Evolutionary conservation across 2,329 filamentous ascomycete species (phyloP), one percentile per base, ranked within the genome.

Genomic region (Mollisia scopiformis): DNA sequence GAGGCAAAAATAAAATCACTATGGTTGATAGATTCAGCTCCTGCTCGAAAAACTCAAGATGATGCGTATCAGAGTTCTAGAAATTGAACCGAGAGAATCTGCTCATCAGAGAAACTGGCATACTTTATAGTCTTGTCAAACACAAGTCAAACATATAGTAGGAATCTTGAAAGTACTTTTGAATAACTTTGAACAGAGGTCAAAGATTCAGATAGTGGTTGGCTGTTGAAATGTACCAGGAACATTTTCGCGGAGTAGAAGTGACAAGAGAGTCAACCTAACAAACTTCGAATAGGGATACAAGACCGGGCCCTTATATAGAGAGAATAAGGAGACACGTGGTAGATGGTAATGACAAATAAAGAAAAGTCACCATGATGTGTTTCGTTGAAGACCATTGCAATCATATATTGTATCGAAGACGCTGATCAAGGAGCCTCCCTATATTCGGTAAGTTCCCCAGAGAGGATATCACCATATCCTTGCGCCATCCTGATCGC

Each of bases 401-500:
- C 6, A 6, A 51, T 31, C 49, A 47, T 47, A 31, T 31, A 33
- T 31, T 51, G 28, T 51, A 51, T 51, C 30, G 28, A 51, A 51
- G 19, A 31, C 49, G 21, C 6, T 31, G 49, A 33, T 51, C 27
- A 51, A 33, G 27, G 49, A 33, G 28, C 19, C 49, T 33, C 28
- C 49, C 13, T 19, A 19, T 33, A 51, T 23, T 28, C 28, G 30
- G 49, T 33, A 30, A 35, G 28, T 51, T 35, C 49, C 30, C 27
- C n/a, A n/a, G n/a, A n/a, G 21, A 51, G 49, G 27, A 35, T 35
- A 35, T 35, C 49, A 35, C 49, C 49, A 47, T 21, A 47, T 27
- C 43, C 43, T 49, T 66, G 61, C 66, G 66, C 68, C 66, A 46
- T 39, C 62, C 62, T 52, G 60, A 59, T 61, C 57, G 55, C 59